Base-by-base conservation (phyloP, 192 early-diverging fungal genomes). In the Phlyctochytrium arcticum region DNA sequence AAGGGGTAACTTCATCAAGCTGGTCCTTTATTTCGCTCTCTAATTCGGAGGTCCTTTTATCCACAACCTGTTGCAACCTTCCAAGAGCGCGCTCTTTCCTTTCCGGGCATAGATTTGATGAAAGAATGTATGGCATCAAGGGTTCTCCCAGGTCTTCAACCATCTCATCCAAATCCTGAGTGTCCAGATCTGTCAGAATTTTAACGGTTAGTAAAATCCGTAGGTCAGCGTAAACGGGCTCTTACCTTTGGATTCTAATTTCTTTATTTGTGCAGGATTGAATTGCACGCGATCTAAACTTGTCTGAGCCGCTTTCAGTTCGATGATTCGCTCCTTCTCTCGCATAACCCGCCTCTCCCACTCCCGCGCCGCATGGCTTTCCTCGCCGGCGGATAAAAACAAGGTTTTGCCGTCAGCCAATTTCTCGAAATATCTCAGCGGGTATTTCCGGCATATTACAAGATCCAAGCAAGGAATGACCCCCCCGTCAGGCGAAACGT, bases 401-500 rank as follows among this genome's bases (percentile, higher is more conserved):
- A 85, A 33, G 36, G 58, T 75, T 0, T 27, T 36, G n/a, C 79
- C 79, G 36, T 73, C 60, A 2, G 61, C 55, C 17, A 81, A 30
- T 19, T 51, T 77, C 29, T 90, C 88, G 5, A 71, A 51, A 48
- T 65, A 86, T 10, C 72, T 39, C 8, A 85, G 57, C 5, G 76
- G 76, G 49, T 85, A 89, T 37, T 75, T 75, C 34, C 85, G 68
- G 30, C 77, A 64, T 3, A 90, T 59, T 5, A 90, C 48, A 0
- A 87, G 73, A 54, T 90, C 89, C 5, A 90, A 21, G 17, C 71
- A 68, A 1, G 89, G 78, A 3, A 90, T 67, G 15, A 75, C 42
- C 1, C 89, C 89, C 34, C 89, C 89, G 10, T 85, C 75, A 0
- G 72, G 57, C 5, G 44, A 27, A 5, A 85, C 54, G 19, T 57